Evolutionary conservation across 805 yeast genomes (phyloP).

Genomic region (Metschnikowia sp.): DNA sequence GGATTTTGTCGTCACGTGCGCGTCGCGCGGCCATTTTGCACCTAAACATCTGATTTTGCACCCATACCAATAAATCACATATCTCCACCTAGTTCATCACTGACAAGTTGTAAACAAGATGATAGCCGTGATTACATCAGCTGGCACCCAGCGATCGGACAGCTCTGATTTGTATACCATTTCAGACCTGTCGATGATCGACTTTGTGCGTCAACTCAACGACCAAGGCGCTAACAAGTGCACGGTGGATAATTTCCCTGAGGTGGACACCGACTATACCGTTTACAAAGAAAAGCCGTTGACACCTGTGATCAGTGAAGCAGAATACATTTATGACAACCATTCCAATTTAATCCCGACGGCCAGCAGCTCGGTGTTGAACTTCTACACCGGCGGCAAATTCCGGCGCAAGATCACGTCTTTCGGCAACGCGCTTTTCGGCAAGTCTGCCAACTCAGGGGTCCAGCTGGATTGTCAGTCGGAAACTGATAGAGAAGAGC

Average conservation of each 20-base stretch:
- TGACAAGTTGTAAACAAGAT: too few relatives aligned
- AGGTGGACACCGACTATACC: background rate
- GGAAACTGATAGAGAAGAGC: background rate
- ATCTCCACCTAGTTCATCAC: too few relatives aligned
- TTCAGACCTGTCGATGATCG: conserved; percentile 15
- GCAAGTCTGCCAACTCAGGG: background rate
- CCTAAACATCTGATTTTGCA: too few relatives aligned
- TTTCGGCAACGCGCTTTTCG: conserved; percentile 5
- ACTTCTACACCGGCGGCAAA: conserved; percentile 1
- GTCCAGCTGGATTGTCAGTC: background rate
- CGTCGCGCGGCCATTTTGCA: too few relatives aligned
- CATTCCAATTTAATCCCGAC: conserved; percentile 2
- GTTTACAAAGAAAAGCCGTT: background rate
- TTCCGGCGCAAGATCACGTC: conserved; percentile 7
- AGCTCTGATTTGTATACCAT: conserved; percentile 6
- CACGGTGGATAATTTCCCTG: background rate
- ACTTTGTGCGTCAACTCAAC: conserved; percentile 13
- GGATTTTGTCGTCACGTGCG: too few relatives aligned
- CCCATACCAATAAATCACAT: too few relatives aligned
- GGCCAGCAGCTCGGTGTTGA: conserved; percentile 3
- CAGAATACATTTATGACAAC: background rate
- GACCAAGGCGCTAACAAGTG: conserved; percentile 5
- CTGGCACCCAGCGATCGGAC: conserved; percentile 2
- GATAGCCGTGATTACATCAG: conserved; percentile 5
- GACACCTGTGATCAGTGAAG: conserved; percentile 5